Evolutionary conservation across 352 stramenopile genomes (phyloP), one percentile per base, ranked within the genome.

Genomic region (Peronospora farinosa): DNA sequence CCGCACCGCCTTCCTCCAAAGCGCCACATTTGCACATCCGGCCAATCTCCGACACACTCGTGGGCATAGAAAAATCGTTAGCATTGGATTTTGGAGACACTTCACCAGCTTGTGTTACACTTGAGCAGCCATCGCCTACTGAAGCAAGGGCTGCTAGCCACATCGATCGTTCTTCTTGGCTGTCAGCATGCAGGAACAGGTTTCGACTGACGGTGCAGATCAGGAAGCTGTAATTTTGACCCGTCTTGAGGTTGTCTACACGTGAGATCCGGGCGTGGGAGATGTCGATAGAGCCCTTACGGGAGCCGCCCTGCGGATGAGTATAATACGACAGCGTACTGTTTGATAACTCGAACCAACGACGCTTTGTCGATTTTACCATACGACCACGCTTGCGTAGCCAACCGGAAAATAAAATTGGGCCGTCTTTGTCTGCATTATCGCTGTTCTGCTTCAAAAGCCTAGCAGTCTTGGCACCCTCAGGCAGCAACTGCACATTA

Each of bases 311-410:
- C 51, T 92, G 67, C 4, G 83, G 83, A 50, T 91, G 76, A 44
- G 77, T 69, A 49, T 72, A 92, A 56, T 94, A 94, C 54, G 74
- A 69, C 32, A 94, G 72, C 38, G 67, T 86, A 0, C 63, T 66
- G 47, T 50, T 74, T 1, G 78, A 78, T 9, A 94, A 74, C 54
- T 90, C 79, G 38, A 94, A 94, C 80, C 80, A 94, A 7, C 83
- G 69, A 6, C 83, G 77, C 68, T 94, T 92, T n/a, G 78, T 88
- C 25, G 74, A 87, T 59, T 90, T 88, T 25, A 94, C 70, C 57
- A 94, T 72, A 36, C 87, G 80, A 7, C 83, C 83, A 41, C 82
- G 80, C 57, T 94, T 94, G 7, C 77, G 73, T 25, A 94, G 60
- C 83, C 83, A 94, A 8, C 83, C 83, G 0, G 80, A 88, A 51